Evolutionary conservation across 2,329 filamentous ascomycete genomes (phyloP).

Genomic region (Calonectria pauciramosa): DNA sequence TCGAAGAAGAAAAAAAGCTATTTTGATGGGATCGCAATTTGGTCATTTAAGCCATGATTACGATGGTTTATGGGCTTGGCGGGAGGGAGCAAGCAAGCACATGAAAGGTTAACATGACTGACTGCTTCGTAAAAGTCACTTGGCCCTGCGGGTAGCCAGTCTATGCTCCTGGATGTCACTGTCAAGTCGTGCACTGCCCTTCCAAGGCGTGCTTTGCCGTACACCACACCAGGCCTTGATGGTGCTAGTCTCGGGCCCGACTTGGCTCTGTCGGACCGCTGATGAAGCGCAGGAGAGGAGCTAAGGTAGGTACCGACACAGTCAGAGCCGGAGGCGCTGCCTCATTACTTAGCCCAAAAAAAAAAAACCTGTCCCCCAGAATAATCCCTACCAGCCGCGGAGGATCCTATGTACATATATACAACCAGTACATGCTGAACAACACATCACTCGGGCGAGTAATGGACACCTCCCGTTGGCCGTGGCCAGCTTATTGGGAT

Average conservation of each 20-base stretch:
- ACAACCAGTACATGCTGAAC: conserved; percentile 8
- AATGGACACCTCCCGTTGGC: conserved; percentile 19
- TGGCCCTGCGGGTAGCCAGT: not conserved
- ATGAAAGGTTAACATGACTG: not conserved
- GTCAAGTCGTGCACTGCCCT: not conserved
- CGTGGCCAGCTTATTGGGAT: conserved; percentile 23
- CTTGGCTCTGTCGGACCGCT: not conserved
- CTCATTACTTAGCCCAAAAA: not conserved
- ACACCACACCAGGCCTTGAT: not conserved
- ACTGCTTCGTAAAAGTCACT: not conserved
- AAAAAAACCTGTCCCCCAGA: not conserved
- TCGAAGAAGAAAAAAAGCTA: not conserved
- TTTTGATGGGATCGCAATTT: not conserved
- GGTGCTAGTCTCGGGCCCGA: conserved; percentile 2
- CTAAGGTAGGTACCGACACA: conserved; percentile 16
- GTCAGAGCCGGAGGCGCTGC: conserved; percentile 5
- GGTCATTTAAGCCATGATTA: not conserved
- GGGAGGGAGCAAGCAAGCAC: not conserved
- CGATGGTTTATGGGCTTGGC: not conserved
- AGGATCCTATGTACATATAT: conserved; percentile 15
- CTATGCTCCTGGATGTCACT: not conserved
- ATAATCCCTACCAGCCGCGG: not conserved
- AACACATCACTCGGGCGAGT: conserved; percentile 22
- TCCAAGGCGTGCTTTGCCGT: not conserved
- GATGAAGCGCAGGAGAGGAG: conserved; percentile 1